Evolutionary conservation across 306 rosid genomes (phyloP).

Genomic region (Echinosophora koreensis): DNA sequence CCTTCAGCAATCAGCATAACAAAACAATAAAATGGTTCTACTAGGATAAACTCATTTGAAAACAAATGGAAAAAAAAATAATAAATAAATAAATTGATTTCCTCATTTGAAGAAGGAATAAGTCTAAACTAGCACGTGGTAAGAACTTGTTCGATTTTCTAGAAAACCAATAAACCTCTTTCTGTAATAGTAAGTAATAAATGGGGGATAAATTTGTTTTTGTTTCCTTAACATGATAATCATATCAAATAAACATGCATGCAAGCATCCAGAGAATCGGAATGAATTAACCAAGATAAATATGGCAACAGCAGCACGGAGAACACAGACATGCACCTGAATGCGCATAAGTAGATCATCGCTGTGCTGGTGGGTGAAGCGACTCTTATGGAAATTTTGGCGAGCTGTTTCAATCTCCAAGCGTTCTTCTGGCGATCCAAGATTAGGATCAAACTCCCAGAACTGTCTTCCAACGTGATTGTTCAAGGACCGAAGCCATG

Average conservation of each 20-base stretch:
- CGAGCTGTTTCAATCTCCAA: conserved; percentile 64
- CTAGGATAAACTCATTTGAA: background rate
- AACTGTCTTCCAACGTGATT: conserved; percentile 77
- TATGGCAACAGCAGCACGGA: background rate
- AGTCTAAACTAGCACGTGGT: conserved; percentile 7
- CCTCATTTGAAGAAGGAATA: background rate
- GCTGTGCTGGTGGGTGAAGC: conserved; percentile 73
- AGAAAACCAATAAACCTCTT: background rate
- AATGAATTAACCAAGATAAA: background rate
- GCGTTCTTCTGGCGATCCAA: conserved; percentile 61
- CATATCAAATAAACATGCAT: background rate
- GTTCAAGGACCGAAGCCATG: conserved; percentile 75
- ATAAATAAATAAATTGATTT: background rate
- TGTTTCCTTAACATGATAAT: background rate
- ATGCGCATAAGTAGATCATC: conserved; percentile 86
- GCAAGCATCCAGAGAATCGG: background rate
- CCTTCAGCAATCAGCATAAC: background rate
- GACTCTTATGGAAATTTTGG: conserved; percentile 51
- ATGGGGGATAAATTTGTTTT: background rate
- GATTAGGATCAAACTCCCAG: conserved; percentile 84
- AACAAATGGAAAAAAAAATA: background rate
- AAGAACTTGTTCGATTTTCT: background rate
- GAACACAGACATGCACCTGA: conserved; percentile 55
- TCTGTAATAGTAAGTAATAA: background rate
- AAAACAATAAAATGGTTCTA: background rate